phyloP scores from a whole-genome alignment of 73 alveolate genomes.

The Symbiodinium natans region DNA sequence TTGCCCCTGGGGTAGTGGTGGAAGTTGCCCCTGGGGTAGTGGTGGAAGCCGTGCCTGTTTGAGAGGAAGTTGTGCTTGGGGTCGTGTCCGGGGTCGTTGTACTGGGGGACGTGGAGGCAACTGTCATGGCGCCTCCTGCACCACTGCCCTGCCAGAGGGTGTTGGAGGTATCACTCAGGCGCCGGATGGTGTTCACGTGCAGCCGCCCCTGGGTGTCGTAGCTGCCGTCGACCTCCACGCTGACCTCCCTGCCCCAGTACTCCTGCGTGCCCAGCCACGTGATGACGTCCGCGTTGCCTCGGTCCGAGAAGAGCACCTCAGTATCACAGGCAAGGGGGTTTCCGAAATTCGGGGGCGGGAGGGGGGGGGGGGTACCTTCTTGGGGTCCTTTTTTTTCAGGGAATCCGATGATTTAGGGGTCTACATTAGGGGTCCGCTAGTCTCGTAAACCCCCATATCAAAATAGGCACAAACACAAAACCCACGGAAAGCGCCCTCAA shows the following conservation, averaged over 20 bases:
- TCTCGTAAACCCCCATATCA: too few species aligned
- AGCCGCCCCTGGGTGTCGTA: conserved; percentile 48
- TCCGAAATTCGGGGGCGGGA: too few species aligned
- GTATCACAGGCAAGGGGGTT: too few species aligned
- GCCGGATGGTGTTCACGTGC: conserved; percentile 51
- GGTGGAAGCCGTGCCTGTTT: background rate
- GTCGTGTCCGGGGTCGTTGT: background rate
- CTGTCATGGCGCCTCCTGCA: background rate
- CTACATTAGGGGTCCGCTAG: too few species aligned
- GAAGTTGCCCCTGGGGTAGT: background rate
- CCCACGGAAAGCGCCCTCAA: background rate
- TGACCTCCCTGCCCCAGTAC: conserved; percentile 50
- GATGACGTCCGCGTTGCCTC: conserved; percentile 33
- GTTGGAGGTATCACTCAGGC: conserved; percentile 38
- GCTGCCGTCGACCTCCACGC: conserved; percentile 25
- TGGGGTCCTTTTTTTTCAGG: too few species aligned
- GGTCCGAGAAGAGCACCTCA: conserved; percentile 37
- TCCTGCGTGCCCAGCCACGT: conserved; percentile 59
- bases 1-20: background rate
- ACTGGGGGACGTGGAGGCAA: background rate
- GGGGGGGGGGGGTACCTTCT: too few species aligned
- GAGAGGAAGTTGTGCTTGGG: background rate
- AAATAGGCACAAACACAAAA: too few species aligned
- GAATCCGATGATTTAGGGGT: too few species aligned
- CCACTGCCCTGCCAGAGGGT: background rate